A percentile compares a stretch with the other conserved stretches of the same genome.
These are phyloP conservation scores for Mucor ambiguus DNA, from an alignment of 371 early-diverging fungal species.

Conservation along the genomic window DNA sequence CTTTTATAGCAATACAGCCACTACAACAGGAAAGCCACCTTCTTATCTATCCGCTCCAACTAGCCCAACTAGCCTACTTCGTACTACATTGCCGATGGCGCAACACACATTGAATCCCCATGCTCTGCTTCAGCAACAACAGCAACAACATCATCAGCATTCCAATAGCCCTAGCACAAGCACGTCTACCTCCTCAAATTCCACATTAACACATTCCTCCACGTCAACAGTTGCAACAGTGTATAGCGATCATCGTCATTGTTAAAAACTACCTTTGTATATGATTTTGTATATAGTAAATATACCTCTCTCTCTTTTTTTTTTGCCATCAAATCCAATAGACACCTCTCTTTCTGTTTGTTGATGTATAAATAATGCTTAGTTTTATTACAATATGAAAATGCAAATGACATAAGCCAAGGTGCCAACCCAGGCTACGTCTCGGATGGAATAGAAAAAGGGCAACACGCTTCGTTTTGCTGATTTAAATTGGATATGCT, in stretches of 20 bases:
- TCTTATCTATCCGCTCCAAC: constrained; percentile 3
- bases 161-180: not conserved
- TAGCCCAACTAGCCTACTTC: constrained; percentile 6
- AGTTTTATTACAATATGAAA: constrained; percentile 18
- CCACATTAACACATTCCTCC: not conserved
- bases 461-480: not conserved
- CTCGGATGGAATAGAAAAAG: constrained; percentile 13
- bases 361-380: not conserved
- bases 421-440: constrained; percentile 25
- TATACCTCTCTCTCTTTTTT: constrained; percentile 7
- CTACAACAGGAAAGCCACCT: not conserved
- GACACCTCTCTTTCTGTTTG: no score
- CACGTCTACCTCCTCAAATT: not conserved
- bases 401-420: constrained; percentile 30
- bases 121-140: constrained; percentile 11
- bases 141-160: not conserved
- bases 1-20: constrained; percentile 1
- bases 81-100: constrained; percentile 2
- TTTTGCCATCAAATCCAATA: not conserved
- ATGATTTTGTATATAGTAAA: constrained; percentile 2
- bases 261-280: not conserved
- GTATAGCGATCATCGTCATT: constrained; percentile 1
- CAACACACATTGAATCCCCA: constrained; percentile 10
- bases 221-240: not conserved
- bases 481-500: not conserved